Evolutionary conservation across 1,139 yeast genomes (phyloP).

Genomic region (Blastobotrys buckinghamii): DNA sequence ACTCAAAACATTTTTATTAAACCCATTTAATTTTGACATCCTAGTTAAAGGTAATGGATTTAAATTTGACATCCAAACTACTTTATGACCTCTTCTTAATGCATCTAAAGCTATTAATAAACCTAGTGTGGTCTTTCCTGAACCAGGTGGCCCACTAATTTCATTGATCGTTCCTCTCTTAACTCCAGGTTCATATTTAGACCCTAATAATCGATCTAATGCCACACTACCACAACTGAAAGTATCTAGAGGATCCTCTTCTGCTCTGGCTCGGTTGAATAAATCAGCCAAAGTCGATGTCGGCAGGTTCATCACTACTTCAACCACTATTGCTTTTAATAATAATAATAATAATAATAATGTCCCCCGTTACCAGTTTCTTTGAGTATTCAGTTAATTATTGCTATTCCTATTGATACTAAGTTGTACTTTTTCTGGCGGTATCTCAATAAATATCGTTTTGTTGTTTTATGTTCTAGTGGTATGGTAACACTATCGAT

Average conservation of each 20-base stretch:
- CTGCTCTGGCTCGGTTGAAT: constrained; percentile 10
- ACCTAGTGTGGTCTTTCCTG: constrained; percentile 83
- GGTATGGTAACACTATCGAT: no score
- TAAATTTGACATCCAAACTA: constrained; percentile 17
- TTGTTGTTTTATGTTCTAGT: no score
- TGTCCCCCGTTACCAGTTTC: no score
- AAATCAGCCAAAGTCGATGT: constrained; percentile 10
- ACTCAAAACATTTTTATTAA: constrained; percentile 3
- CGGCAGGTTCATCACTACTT: constrained; percentile 8
- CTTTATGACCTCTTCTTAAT: constrained; percentile 15
- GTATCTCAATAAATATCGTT: no score
- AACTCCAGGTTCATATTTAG: constrained; percentile 5
- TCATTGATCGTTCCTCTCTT: constrained; percentile 18
- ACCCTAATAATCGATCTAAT: constrained; percentile 4
- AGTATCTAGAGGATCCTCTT: constrained; percentile 5
- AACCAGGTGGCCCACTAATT: constrained; percentile 71
- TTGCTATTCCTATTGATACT: no score
- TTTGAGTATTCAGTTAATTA: no score
- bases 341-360: no score
- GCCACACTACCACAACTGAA: constrained; percentile 9
- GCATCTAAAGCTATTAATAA: constrained; percentile 72
- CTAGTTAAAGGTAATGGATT: constrained; percentile 11
- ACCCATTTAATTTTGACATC: constrained; percentile 6
- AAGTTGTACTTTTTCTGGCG: no score
- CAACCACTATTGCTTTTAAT: no score